Evolutionary conservation across 2,329 filamentous ascomycete species (phyloP).

Genomic region (Xylariaceae sp.): DNA sequence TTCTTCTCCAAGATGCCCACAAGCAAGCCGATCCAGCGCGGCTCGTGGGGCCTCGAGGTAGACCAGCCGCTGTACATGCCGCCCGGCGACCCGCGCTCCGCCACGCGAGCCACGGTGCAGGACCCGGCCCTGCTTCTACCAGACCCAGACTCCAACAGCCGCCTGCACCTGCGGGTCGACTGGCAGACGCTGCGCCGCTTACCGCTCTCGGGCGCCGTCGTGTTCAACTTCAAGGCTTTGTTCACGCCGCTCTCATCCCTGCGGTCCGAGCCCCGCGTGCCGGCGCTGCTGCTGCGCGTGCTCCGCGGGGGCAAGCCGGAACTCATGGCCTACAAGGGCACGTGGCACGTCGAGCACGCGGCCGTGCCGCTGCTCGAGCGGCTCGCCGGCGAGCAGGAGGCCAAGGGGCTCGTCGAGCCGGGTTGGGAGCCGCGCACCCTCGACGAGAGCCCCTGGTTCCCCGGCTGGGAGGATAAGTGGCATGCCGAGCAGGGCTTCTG

Average conservation of each 20-base stretch:
- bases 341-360: conserved; percentile 71
- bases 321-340: conserved; percentile 74
- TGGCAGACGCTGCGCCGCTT: conserved; percentile 81
- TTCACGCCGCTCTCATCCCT: conserved; percentile 70
- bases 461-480: conserved; percentile 72
- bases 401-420: conserved; percentile 48
- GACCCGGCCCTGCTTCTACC: conserved; percentile 47
- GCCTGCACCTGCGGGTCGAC: conserved; percentile 68
- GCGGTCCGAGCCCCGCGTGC: conserved; percentile 64
- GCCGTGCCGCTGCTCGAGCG: conserved; percentile 55
- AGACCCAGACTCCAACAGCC: conserved; percentile 35
- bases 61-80: conserved; percentile 70
- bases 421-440: conserved; percentile 64
- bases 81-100: conserved; percentile 56
- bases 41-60: conserved; percentile 76
- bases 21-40: conserved; percentile 70
- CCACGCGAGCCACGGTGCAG: conserved; percentile 47
- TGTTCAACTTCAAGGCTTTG: conserved; percentile 84
- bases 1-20: conserved; percentile 74
- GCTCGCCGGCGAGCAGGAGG: conserved; percentile 60
- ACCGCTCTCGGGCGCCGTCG: conserved; percentile 64
- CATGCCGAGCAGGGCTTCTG: conserved; percentile 23
- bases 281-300: conserved; percentile 59
- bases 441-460: conserved; percentile 68
- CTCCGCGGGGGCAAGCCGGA: conserved; percentile 62